Percentiles rank a stretch among this genome's conserved stretches.
These are phyloP conservation scores for Gossypium trilobum DNA, from an alignment of 441 rosid species.

Conservation along the genomic window DNA sequence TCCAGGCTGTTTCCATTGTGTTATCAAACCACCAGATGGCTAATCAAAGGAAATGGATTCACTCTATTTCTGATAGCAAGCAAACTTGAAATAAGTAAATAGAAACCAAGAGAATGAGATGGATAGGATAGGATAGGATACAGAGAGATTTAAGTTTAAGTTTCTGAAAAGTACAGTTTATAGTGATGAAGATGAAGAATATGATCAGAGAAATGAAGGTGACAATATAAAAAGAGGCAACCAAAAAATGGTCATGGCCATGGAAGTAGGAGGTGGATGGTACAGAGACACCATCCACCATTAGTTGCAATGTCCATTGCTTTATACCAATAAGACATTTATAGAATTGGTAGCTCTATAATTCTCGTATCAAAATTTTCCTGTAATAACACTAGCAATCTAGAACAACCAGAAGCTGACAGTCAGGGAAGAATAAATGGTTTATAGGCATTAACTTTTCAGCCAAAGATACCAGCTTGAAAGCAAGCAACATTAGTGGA, in stretches of 20 bases:
- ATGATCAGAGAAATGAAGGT: neutral
- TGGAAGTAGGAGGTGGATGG: slow-evolving; percentile 3
- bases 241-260: neutral
- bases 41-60: neutral
- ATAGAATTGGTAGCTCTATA: slow-evolving; percentile 4
- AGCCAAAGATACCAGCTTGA: neutral
- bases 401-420: slow-evolving; percentile 10
- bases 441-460: neutral
- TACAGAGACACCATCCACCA: slow-evolving; percentile 10
- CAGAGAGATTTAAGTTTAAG: neutral
- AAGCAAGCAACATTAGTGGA: slow-evolving; percentile 2
- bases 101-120: neutral
- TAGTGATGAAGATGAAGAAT: neutral
- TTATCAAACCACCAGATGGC: neutral
- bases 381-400: slow-evolving; percentile 4
- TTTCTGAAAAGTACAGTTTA: neutral
- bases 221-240: neutral
- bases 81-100: neutral
- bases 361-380: slow-evolving; percentile 1
- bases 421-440: neutral
- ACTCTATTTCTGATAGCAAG: neutral
- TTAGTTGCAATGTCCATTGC: slow-evolving; percentile 16
- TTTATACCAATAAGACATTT: slow-evolving; percentile 8
- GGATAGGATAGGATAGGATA: neutral
- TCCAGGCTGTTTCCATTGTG: slow-evolving; percentile 14